Base-by-base conservation (phyloP, 2,329 filamentous ascomycete genomes). In the Fonsecaea pugnacius region DNA sequence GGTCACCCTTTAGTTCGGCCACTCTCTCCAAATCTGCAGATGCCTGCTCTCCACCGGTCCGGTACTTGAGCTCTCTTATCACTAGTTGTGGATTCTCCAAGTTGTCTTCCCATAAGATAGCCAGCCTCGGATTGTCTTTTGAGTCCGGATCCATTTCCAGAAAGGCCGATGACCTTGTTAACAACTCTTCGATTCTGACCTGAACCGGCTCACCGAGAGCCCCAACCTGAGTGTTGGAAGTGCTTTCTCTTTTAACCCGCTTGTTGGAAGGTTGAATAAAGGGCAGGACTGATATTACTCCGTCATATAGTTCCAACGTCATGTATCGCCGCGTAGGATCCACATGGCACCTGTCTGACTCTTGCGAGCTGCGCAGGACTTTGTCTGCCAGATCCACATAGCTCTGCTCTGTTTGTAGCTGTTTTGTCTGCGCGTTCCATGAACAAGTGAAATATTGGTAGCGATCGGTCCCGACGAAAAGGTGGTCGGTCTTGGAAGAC, bases 391-490 rank as follows among this genome's bases (percentile, higher is more conserved):
- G 78, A 70, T 89, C 84, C 50, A 85, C 80, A 75, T 84, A 86
- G 65, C 80, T 83, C 76, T 85, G 83, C 69, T 87, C 74, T 2
- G 86, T 89, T 40, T 78, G 78, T 14, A 88, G 76, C 60, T 83
- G 77, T 21, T 80, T 82, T 27, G 73, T 78, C 1, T 84, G 77
- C 0, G 83, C 73, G 71, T 97, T 88, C 93, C 95, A 99, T 16
- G 84, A 87, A 21, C 96, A 77, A 1, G 92, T 96, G 76, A 98
- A 96, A 79, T 96, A 98, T 72, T 92, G 89, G 71, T 91, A 90
- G 61, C 90, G 87, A 74, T 96, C 90, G 53, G 95, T 99, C 56
- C 92, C 94, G 63, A 99, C 85, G 74, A 99, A 96, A 66, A 99
- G 85, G 67, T 97, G 87, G 71, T 98, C 92, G 54, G 88, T 91